Evolutionary conservation across 2,329 filamentous ascomycete genomes (phyloP).

Genomic region (Aaosphaeria pasadenensis): DNA sequence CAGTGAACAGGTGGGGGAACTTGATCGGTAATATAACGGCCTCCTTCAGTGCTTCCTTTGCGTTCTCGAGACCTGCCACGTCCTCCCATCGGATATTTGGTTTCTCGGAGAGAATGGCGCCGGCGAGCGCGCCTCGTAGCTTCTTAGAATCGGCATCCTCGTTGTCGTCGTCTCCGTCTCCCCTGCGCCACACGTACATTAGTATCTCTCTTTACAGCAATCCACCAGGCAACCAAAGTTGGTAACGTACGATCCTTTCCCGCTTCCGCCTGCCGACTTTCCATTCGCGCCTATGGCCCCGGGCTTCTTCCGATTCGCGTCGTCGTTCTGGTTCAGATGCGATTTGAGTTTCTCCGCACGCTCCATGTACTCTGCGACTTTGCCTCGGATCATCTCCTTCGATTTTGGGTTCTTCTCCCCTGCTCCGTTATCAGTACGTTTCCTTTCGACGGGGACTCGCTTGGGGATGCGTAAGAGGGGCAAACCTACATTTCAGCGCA

Average conservation of each 20-base stretch:
- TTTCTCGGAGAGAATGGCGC: slow-evolving; percentile 91
- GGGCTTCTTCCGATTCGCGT: slow-evolving; percentile 65
- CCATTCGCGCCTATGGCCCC: slow-evolving; percentile 72
- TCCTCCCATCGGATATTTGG: slow-evolving; percentile 98
- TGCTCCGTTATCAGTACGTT: slow-evolving; percentile 18
- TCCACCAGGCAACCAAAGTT: background rate
- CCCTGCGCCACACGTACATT: slow-evolving; percentile 30
- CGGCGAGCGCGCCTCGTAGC: slow-evolving; percentile 81
- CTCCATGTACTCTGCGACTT: slow-evolving; percentile 97
- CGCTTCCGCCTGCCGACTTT: slow-evolving; percentile 60
- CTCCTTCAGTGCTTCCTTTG: slow-evolving; percentile 96
- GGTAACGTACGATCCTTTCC: slow-evolving; percentile 54
- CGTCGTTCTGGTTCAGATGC: slow-evolving; percentile 73
- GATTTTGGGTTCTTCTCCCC: slow-evolving; percentile 95
- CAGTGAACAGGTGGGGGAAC: slow-evolving; percentile 93
- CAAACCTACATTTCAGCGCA: slow-evolving; percentile 74
- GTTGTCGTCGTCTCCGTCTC: slow-evolving; percentile 63
- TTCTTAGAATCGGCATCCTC: slow-evolving; percentile 93
- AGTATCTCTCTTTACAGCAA: slow-evolving; percentile 4
- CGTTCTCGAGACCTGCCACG: slow-evolving; percentile 87
- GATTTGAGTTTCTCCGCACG: slow-evolving; percentile 96
- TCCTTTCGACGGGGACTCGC: background rate
- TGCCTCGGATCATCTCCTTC: slow-evolving; percentile 95
- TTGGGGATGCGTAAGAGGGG: background rate
- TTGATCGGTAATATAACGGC: slow-evolving; percentile 97